Percentiles rank a stretch among this genome's conserved stretches.
Conservation (phyloP, 164 flowering plant species). For the Piper longum region DNA sequence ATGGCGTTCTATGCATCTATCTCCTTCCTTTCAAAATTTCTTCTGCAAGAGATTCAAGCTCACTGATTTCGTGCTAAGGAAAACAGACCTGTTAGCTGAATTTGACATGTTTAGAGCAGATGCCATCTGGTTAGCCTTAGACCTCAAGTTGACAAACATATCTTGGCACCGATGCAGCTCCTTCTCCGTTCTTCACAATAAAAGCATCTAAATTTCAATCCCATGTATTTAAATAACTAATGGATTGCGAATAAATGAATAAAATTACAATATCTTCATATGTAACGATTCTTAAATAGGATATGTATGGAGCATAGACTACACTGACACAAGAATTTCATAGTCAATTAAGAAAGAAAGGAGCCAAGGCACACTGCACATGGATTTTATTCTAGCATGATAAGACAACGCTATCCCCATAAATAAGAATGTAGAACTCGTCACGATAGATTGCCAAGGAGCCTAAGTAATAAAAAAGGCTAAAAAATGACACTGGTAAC, state of each 20-base stretch:
- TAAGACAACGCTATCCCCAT: too few species aligned
- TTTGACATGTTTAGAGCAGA: constrained; percentile 68
- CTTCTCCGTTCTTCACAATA: constrained; percentile 54
- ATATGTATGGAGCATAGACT: not conserved
- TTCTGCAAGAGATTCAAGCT: not conserved
- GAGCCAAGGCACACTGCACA: not conserved
- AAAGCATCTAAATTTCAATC: not conserved
- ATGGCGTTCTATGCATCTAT: too few species aligned
- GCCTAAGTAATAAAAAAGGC: too few species aligned
- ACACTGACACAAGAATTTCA: not conserved
- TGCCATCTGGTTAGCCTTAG: constrained; percentile 77
- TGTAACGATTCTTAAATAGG: too few species aligned
- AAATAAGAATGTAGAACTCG: too few species aligned
- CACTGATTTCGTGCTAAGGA: not conserved
- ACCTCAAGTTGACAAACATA: constrained; percentile 58
- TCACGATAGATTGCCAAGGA: too few species aligned
- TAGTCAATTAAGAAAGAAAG: not conserved
- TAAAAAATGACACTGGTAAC: not conserved
- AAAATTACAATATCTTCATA: not conserved
- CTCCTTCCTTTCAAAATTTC: not conserved
- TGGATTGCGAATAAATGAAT: not conserved
- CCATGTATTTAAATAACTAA: not conserved
- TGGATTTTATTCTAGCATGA: not conserved
- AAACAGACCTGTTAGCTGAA: constrained; percentile 33
- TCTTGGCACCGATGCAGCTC: constrained; percentile 82